phyloP scores from a whole-genome alignment of 2,329 filamentous ascomycete genomes.

The Cladosporium phlei region DNA sequence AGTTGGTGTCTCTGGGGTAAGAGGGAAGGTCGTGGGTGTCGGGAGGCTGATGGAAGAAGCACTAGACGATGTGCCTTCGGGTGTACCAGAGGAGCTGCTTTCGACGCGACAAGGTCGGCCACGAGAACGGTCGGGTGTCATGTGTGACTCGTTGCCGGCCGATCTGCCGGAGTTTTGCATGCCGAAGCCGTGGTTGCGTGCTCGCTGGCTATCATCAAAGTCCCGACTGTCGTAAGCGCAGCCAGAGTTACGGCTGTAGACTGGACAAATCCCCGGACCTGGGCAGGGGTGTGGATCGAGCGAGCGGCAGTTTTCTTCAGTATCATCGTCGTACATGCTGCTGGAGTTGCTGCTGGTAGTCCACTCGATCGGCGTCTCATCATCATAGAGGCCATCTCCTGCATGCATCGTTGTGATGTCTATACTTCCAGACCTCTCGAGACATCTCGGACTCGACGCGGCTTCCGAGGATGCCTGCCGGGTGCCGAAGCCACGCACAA shows the following conservation, averaged over 20 bases:
- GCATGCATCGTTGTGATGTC: constrained; percentile 27
- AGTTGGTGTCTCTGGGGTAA: constrained; percentile 17
- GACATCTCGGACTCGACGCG: constrained; percentile 1
- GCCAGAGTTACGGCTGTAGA: constrained; percentile 24
- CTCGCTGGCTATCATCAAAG: constrained; percentile 28
- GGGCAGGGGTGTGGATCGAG: constrained; percentile 25
- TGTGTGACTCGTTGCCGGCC: not conserved
- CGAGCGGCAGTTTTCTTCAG: constrained; percentile 10
- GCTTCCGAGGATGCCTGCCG: constrained; percentile 14
- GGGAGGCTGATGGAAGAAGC: constrained; percentile 31
- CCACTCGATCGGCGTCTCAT: constrained; percentile 25
- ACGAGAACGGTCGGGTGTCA: constrained; percentile 5
- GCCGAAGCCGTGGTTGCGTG: constrained; percentile 26
- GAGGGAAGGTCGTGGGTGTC: constrained; percentile 19
- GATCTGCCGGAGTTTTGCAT: not conserved
- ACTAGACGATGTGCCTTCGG: constrained; percentile 25
- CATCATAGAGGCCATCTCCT: constrained; percentile 18
- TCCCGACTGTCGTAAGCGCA: constrained; percentile 27
- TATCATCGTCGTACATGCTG: constrained; percentile 18
- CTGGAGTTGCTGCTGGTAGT: constrained; percentile 20
- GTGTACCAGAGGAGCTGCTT: constrained; percentile 19
- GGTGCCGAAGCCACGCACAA: constrained; percentile 34
- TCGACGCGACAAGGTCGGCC: constrained; percentile 17
- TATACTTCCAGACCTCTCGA: constrained; percentile 14
- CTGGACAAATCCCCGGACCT: constrained; percentile 24